phyloP scores from a whole-genome alignment of 768 basidiomycete genomes.

The Pleurotus pulmonarius region DNA sequence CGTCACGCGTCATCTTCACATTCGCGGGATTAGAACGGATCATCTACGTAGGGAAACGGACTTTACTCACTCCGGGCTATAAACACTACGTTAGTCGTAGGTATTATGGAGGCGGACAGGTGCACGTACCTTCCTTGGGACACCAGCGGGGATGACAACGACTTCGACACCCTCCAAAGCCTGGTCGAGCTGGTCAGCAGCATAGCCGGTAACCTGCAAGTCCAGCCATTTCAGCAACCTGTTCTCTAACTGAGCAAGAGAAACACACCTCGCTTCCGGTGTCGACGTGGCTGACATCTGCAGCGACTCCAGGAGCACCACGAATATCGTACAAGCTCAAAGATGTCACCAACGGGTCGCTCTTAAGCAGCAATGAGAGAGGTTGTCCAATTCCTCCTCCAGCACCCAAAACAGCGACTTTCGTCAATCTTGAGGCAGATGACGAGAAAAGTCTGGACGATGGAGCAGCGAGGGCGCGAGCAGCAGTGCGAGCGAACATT shows the following conservation, averaged over 20 bases:
- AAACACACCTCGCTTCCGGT: slow-evolving; percentile 69
- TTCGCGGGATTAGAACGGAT: slow-evolving; percentile 21
- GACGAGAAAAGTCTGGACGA: slow-evolving; percentile 74
- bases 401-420: slow-evolving; percentile 96
- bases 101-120: slow-evolving; percentile 6
- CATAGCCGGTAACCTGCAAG: slow-evolving; percentile 69
- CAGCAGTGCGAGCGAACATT: slow-evolving; percentile 68
- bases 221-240: slow-evolving; percentile 9
- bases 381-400: slow-evolving; percentile 99
- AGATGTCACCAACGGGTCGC: slow-evolving; percentile 82
- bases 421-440: slow-evolving; percentile 65
- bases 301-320: slow-evolving; percentile 94
- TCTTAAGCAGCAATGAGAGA: slow-evolving; percentile 89
- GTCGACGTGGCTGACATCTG: slow-evolving; percentile 95
- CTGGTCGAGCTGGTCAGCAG: slow-evolving; percentile 83
- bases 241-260: slow-evolving; percentile 13
- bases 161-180: slow-evolving; percentile 90
- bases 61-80: slow-evolving; percentile 76
- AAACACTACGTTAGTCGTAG: slow-evolving; percentile 23
- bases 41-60: slow-evolving; percentile 3
- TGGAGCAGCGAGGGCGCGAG: slow-evolving; percentile 50
- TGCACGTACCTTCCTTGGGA: slow-evolving; percentile 84
- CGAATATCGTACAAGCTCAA: slow-evolving; percentile 93
- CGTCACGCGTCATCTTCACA: slow-evolving; percentile 89
- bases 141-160: slow-evolving; percentile 97